A percentile compares a stretch with the other conserved stretches of the same genome.
phyloP scores from a whole-genome alignment of 768 basidiomycete species.

The Psilocybe cubensis region DNA sequence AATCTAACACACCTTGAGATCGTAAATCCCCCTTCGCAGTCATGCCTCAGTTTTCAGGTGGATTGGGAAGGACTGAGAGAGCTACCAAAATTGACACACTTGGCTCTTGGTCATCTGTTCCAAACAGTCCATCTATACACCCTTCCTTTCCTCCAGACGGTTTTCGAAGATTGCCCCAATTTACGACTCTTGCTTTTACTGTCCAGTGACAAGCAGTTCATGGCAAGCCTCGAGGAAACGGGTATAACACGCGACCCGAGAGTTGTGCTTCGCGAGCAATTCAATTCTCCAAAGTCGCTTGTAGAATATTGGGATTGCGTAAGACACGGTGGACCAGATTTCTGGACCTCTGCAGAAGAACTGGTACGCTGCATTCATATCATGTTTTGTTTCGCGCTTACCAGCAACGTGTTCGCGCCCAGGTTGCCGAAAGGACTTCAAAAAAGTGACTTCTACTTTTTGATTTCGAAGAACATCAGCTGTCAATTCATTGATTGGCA shows the following conservation, averaged over 20 bases:
- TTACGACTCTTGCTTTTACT: conserved; percentile 29
- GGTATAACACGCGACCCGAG: conserved; percentile 25
- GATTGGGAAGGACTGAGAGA: conserved; percentile 28
- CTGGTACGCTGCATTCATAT: background rate
- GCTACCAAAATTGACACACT: conserved; percentile 34
- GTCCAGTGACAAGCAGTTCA: conserved; percentile 23
- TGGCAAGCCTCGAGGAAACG: conserved; percentile 15
- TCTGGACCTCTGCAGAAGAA: conserved; percentile 31
- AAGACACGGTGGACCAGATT: conserved; percentile 25
- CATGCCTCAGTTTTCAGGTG: conserved; percentile 11
- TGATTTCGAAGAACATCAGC: too few species aligned
- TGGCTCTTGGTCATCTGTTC: conserved; percentile 31
- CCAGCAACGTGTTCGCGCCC: background rate
- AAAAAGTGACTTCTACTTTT: too few species aligned
- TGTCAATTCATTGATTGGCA: too few species aligned
- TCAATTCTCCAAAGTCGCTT: conserved; percentile 22
- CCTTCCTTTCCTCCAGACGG: conserved; percentile 19
- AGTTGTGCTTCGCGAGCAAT: conserved; percentile 27
- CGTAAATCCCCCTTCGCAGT: conserved; percentile 23
- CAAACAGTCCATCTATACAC: conserved; percentile 16
- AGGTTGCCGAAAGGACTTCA: background rate
- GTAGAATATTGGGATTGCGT: conserved; percentile 30
- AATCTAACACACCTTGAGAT: conserved; percentile 33
- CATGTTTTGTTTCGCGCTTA: background rate
- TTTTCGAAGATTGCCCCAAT: conserved; percentile 19